phyloP scores from a whole-genome alignment of 2,329 filamentous ascomycete genomes.

The Botrytis paeoniae region DNA sequence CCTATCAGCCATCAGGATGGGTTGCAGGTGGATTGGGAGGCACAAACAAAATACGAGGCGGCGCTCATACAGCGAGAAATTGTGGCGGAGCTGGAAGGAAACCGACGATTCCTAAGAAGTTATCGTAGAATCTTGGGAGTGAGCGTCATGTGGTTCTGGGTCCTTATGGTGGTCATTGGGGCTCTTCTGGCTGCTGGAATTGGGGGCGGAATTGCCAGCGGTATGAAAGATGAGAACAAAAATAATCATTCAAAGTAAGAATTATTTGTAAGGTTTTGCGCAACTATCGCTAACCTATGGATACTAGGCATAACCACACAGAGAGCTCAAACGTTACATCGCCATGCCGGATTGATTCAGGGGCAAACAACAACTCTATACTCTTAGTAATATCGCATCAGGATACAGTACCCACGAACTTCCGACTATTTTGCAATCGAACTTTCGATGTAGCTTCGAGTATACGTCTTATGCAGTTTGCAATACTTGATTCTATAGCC shows the following conservation, averaged over 20 bases:
- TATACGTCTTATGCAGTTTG: neutral
- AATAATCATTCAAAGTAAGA: neutral
- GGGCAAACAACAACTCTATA: neutral
- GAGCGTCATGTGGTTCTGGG: slow-evolving; percentile 2
- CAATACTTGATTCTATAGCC: neutral
- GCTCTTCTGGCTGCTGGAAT: neutral
- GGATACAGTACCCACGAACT: neutral
- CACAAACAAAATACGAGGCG: neutral
- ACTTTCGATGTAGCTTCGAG: neutral
- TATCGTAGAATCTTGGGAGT: slow-evolving; percentile 2
- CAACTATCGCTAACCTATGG: neutral
- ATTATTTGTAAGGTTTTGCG: neutral
- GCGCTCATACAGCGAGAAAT: neutral
- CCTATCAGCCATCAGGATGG: neutral
- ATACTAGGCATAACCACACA: neutral
- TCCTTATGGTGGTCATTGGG: neutral
- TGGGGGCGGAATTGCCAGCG: neutral
- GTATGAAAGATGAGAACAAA: neutral
- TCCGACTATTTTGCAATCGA: neutral
- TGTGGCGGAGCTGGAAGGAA: slow-evolving; percentile 2
- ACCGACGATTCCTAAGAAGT: neutral
- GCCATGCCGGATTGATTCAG: neutral
- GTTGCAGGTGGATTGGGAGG: slow-evolving; percentile 1
- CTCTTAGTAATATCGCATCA: neutral
- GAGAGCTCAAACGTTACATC: neutral